Conservation (phyloP, 2,329 filamentous ascomycete species). For the Saccharata proteae region DNA sequence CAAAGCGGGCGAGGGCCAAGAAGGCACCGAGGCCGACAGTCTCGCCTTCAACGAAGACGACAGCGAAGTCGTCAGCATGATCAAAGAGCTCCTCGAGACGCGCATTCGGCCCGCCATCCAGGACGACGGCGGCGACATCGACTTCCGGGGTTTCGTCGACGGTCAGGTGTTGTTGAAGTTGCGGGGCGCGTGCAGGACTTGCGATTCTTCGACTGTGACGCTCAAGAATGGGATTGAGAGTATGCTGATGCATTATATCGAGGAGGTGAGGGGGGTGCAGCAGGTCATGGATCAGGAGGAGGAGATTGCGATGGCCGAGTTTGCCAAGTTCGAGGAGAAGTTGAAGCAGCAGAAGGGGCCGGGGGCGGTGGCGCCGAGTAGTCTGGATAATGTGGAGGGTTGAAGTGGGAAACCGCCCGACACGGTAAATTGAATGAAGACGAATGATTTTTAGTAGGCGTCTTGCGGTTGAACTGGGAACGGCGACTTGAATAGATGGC, state of each 20-base stretch:
- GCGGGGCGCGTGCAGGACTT: constrained; percentile 85
- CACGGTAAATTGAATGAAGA: no score
- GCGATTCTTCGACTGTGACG: constrained; percentile 92
- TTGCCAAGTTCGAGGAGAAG: constrained; percentile 91
- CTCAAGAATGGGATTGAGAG: constrained; percentile 96
- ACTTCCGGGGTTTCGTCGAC: constrained; percentile 74
- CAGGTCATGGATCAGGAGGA: constrained; percentile 90
- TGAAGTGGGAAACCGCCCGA: no score
- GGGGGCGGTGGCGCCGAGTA: constrained; percentile 37
- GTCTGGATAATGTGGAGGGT: no score
- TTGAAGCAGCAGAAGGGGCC: constrained; percentile 47
- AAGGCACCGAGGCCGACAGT: constrained; percentile 49
- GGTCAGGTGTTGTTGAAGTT: constrained; percentile 73
- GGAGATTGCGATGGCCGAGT: constrained; percentile 74
- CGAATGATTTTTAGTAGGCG: no score
- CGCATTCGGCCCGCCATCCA: constrained; percentile 91
- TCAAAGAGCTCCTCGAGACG: constrained; percentile 93
- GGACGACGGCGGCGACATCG: constrained; percentile 95
- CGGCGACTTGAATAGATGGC: no score
- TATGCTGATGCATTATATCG: constrained; percentile 68
- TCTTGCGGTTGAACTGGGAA: no score
- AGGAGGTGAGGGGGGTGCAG: constrained; percentile 85
- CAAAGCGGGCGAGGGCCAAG: constrained; percentile 38
- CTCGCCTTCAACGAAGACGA: constrained; percentile 82
- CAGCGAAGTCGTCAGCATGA: constrained; percentile 92